These are phyloP conservation scores for Dendrocalamus latiflorus DNA, from an alignment of 202 grass and related monocot genomes.

Conservation along the genomic window DNA sequence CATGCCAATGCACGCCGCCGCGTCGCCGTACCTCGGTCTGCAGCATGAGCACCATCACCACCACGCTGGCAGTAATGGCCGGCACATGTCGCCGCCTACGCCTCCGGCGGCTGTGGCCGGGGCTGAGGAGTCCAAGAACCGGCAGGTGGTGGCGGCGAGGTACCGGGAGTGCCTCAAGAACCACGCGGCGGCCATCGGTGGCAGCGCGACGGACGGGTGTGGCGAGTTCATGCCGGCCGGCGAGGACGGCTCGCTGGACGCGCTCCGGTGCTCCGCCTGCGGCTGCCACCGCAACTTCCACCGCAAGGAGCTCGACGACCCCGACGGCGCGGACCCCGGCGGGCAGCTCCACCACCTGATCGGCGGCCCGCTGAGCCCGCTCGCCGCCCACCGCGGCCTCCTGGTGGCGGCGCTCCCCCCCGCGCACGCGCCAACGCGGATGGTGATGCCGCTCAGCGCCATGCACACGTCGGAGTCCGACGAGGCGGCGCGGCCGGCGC, in stretches of 20 bases:
- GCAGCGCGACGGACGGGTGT: conserved; percentile 64
- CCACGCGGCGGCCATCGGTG: conserved; percentile 74
- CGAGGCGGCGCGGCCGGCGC: conserved; percentile 37
- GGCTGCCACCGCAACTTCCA: conserved; percentile 69
- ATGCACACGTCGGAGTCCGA: conserved; percentile 85
- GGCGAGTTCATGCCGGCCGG: conserved; percentile 74
- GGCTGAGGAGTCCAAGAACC: conserved; percentile 33
- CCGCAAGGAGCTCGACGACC: conserved; percentile 48
- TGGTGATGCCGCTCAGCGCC: conserved; percentile 87
- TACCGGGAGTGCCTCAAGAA: conserved; percentile 95
- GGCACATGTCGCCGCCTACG: conserved; percentile 28
- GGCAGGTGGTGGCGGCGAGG: conserved; percentile 27
- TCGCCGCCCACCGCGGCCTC: conserved; percentile 37
- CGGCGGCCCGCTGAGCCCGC: conserved; percentile 20
- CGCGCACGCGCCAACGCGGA: conserved; percentile 29
- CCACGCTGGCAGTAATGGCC: conserved; percentile 13
- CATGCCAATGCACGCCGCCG: conserved; percentile 71
- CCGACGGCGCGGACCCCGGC: not conserved
- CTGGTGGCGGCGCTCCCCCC: conserved; percentile 36
- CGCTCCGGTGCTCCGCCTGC: conserved; percentile 62
- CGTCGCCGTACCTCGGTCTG: conserved; percentile 38
- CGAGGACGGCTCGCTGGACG: conserved; percentile 49
- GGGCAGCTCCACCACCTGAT: not conserved
- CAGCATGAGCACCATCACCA: conserved; percentile 46
- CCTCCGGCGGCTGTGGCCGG: not conserved